Percentiles rank a stretch among this genome's conserved stretches.
Conservation (phyloP, 73 alveolate species). For the Tetrahymena elliotti region DNA sequence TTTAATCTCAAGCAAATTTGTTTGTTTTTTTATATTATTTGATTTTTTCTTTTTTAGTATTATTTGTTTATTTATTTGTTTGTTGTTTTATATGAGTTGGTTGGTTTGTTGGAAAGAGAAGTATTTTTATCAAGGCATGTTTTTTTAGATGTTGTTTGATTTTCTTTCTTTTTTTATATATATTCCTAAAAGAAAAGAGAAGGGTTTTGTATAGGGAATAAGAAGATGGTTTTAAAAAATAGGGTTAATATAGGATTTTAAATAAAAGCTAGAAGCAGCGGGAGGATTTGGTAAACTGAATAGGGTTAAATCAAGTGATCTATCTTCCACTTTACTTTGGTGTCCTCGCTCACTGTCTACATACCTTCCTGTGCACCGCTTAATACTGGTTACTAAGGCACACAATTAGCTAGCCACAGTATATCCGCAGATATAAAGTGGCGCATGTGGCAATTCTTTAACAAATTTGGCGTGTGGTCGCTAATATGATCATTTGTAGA, state of each 20-base stretch:
- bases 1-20: not conserved
- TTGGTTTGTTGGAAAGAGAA: not conserved
- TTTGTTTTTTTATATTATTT: not conserved
- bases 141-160: not conserved
- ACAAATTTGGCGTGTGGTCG: not conserved
- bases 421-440: not conserved
- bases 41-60: not conserved
- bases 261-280: not conserved
- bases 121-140: not conserved
- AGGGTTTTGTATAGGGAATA: not conserved
- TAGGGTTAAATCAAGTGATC: not conserved
- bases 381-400: not conserved
- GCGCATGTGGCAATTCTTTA: conserved; percentile 3
- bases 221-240: not conserved
- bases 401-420: not conserved
- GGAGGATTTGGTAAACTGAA: not conserved
- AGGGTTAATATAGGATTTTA: not conserved
- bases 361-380: conserved; percentile 5
- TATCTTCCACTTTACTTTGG: not conserved
- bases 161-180: not conserved
- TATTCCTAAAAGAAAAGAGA: not conserved
- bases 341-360: not conserved
- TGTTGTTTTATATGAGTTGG: not conserved
- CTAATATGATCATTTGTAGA: not conserved
- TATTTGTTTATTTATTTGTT: not conserved